These are phyloP conservation scores for Lantana camara DNA, from an alignment of 257 asterid species.

Conservation along the genomic window DNA sequence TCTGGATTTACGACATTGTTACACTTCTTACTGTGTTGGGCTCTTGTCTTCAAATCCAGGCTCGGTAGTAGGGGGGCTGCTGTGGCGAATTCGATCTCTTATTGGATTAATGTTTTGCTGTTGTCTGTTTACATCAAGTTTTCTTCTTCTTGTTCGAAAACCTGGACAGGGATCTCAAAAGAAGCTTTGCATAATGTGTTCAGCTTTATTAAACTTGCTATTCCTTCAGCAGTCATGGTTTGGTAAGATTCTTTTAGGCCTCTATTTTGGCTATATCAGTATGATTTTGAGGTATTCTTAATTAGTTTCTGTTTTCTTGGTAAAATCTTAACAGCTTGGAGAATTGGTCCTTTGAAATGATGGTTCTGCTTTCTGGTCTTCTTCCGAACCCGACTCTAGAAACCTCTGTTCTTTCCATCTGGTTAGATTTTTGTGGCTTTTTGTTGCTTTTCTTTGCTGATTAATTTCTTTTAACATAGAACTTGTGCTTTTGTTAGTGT, in stretches of 20 bases:
- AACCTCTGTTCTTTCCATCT: conserved; percentile 83
- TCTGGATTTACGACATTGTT: conserved; percentile 59
- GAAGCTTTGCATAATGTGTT: conserved; percentile 57
- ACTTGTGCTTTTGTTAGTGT: background rate
- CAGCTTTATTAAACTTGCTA: conserved; percentile 58
- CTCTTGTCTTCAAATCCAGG: conserved; percentile 61
- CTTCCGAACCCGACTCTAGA: conserved; percentile 84
- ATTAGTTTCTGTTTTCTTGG: no score
- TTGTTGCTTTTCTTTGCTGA: background rate
- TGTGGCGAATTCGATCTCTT: conserved; percentile 56
- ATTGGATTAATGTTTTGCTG: conserved; percentile 62
- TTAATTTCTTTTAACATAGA: background rate
- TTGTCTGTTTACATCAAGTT: conserved; percentile 57
- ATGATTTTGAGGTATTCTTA: no score
- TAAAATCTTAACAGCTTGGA: conserved; percentile 60
- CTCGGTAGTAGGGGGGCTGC: conserved; percentile 82
- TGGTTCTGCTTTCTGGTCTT: conserved; percentile 88
- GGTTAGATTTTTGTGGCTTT: conserved; percentile 39
- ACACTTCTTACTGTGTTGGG: conserved; percentile 66
- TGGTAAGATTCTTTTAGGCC: conserved; percentile 41
- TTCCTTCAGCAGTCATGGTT: conserved; percentile 90
- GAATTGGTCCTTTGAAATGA: conserved; percentile 85
- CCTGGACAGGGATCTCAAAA: conserved; percentile 77
- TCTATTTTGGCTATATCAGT: background rate
- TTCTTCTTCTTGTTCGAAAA: conserved; percentile 58